Base-by-base conservation (phyloP, 2,329 filamentous ascomycete genomes). In the Aphanocladium album region DNA sequence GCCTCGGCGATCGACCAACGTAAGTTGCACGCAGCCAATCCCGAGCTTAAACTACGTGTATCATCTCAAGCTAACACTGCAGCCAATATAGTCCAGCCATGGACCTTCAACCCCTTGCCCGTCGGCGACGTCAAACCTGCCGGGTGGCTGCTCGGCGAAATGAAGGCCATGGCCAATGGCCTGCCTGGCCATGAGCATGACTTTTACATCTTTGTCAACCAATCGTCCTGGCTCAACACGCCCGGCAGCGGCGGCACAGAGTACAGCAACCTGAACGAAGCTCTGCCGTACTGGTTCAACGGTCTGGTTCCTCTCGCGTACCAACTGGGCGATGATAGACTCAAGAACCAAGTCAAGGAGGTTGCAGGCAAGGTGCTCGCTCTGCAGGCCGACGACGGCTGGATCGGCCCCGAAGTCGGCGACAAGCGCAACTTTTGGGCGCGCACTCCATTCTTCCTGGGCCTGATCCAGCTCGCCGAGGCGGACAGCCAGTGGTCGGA, bases 261-360 rank as follows among this genome's bases (percentile, higher is more conserved):
- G 64, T 86, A 86, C 68, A 82, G 78, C 60, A 72, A 71, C n/a
- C 69, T 86, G 8, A 79, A 84, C 64, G 83, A 86, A 71, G 81
- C 76, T 0, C 74, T 81, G 21, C 81, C 83, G 0, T 86, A 86
- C 68, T 86, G 83, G 81, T 81, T 84, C 69, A 86, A 86, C 65
- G 80, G 79, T 2, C 71, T 85, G 1, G 82, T 86, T 0, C 82
- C 83, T 1, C 70, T 86, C 55, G 82, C 83, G 0, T 86, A 80
- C 64, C 69, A 71, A 0, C 68, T 82, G 1, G 72, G 80, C 41
- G 77, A 84, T 67, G 60, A 62, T 2, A 53, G 64, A 11, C 64
- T 71, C 43, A 81, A 82, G 66, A 66, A 62, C 0, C 81, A 85
- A 62, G 77, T 81, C 37, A 68, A 72, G 16, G 35, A 55, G 12